These are phyloP conservation scores for Pseudocercospora cruenta DNA, from an alignment of 2,329 filamentous ascomycete species.

Conservation along the genomic window DNA sequence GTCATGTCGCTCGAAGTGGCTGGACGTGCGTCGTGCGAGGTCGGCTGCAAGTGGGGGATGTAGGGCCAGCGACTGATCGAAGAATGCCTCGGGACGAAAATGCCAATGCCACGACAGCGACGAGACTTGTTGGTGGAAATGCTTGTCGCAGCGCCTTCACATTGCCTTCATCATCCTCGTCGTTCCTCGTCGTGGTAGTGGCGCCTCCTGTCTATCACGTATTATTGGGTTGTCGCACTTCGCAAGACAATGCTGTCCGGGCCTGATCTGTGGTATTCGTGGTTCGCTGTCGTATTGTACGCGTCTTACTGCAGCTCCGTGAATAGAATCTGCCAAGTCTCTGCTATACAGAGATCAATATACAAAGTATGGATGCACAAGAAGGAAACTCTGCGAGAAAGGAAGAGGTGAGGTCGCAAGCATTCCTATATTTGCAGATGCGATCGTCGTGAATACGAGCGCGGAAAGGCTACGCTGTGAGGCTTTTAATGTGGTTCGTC, in stretches of 20 bases:
- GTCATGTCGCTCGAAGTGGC: not conserved
- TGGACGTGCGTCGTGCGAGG: not conserved
- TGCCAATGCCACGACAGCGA: no score
- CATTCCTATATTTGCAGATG: not conserved
- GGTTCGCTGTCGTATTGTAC: no score
- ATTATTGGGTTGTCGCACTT: no score
- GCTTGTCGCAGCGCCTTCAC: no score
- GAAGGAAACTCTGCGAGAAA: not conserved
- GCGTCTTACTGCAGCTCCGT: not conserved
- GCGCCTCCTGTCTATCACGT: not conserved
- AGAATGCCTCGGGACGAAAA: not conserved
- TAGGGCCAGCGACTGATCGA: not conserved
- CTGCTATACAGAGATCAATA: not conserved
- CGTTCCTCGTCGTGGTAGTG: not conserved
- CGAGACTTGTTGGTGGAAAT: no score
- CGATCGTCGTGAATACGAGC: not conserved
- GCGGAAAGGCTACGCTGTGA: not conserved
- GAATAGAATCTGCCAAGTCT: not conserved
- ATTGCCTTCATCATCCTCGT: no score
- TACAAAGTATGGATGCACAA: not conserved
- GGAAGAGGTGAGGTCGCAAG: not conserved
- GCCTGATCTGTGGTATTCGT: no score
- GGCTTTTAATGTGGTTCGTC: not conserved
- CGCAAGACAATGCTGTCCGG: no score
- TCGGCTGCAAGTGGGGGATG: not conserved